phyloP scores from a whole-genome alignment of 2,329 filamentous ascomycete species.

The Magnaporthiopsis incrustans region DNA sequence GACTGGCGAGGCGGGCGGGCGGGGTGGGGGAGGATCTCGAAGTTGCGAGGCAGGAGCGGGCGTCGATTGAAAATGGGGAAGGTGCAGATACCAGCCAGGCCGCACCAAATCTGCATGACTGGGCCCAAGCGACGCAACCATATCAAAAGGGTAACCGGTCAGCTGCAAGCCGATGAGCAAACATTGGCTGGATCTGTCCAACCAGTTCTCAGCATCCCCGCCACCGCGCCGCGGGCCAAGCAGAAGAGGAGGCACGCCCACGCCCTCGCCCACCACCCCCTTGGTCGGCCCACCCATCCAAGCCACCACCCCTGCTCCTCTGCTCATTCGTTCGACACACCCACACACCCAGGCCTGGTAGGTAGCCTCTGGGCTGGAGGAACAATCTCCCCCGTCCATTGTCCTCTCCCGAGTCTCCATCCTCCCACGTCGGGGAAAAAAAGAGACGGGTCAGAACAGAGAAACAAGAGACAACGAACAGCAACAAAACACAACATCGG shows the following conservation, averaged over 20 bases:
- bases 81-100: not conserved
- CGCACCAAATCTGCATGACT: no score
- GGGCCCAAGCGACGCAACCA: no score
- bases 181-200: not conserved
- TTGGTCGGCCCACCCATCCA: not conserved
- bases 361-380: not conserved
- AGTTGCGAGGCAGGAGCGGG: not conserved
- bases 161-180: not conserved
- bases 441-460: not conserved
- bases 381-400: not conserved
- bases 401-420: not conserved
- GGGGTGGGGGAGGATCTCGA: not conserved
- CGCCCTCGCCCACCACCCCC: not conserved
- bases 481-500: not conserved
- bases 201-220: not conserved
- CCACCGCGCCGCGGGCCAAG: not conserved
- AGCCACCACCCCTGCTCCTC: not conserved
- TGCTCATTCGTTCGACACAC: not conserved
- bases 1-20: not conserved
- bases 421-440: not conserved
- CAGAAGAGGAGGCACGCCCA: no score
- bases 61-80: not conserved
- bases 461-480: not conserved
- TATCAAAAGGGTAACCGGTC: not conserved
- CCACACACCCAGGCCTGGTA: not conserved